These are phyloP conservation scores for Apiospora saccharicola DNA, from an alignment of 2,329 filamentous ascomycete species.

Conservation along the genomic window DNA sequence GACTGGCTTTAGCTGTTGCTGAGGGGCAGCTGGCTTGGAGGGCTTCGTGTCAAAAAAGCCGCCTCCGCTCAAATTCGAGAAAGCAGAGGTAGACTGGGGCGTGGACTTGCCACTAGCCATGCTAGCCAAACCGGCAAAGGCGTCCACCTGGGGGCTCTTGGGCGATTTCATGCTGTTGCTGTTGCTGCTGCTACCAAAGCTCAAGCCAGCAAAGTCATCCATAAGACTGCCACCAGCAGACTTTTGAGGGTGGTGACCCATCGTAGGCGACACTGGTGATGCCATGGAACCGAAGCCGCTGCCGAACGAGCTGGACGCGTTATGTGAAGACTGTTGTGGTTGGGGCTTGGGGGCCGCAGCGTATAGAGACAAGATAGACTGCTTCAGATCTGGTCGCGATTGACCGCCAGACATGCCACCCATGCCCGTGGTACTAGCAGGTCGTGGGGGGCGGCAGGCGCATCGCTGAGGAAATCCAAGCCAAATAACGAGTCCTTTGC, in stretches of 20 bases:
- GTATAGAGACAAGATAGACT: slow-evolving; percentile 95
- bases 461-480: slow-evolving; percentile 86
- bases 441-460: slow-evolving; percentile 76
- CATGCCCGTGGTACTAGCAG: slow-evolving; percentile 80
- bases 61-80: slow-evolving; percentile 66
- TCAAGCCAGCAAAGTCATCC: slow-evolving; percentile 80
- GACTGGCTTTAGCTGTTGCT: slow-evolving; percentile 53
- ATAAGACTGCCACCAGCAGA: slow-evolving; percentile 69
- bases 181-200: slow-evolving; percentile 52
- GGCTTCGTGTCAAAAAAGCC: slow-evolving; percentile 83
- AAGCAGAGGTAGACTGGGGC: slow-evolving; percentile 54
- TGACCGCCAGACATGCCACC: slow-evolving; percentile 65
- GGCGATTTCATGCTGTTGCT: slow-evolving; percentile 49
- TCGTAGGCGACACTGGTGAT: slow-evolving; percentile 61
- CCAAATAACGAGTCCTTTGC: slow-evolving; percentile 91
- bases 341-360: slow-evolving; percentile 84
- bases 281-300: slow-evolving; percentile 73
- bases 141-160: slow-evolving; percentile 46
- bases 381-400: slow-evolving; percentile 92
- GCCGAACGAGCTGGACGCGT: slow-evolving; percentile 70
- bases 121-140: slow-evolving; percentile 46
- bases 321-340: slow-evolving; percentile 52
- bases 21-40: slow-evolving; percentile 59
- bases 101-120: slow-evolving; percentile 48
- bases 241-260: slow-evolving; percentile 57